Base-by-base conservation (phyloP, 148 eudicot species). In the Polygonum maritimum region DNA sequence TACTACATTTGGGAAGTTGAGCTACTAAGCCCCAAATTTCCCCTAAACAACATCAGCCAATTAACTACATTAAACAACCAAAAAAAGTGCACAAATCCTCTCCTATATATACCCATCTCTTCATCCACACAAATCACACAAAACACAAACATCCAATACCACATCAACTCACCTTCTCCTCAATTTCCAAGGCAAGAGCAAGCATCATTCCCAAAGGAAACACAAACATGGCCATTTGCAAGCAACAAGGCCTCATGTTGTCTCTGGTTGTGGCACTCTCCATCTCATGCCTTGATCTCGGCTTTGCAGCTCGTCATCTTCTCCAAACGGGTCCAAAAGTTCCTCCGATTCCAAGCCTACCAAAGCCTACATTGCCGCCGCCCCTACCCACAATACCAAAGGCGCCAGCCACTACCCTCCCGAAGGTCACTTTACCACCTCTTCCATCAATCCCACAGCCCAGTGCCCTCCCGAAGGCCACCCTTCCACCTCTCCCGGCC, bases 321-420 rank as follows among this genome's bases (percentile, higher is more conserved):
- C 63, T 78, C 72, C 87, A 79, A 74, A 71, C 83, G 3, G 48
- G 74, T 52, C 85, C 83, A 10, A 73, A 82, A 11, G 74, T 80
- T 36, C 80, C 82, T 10, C 48, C 85, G 14, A 0, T 82, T 14
- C 82, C 82, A 13, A 79, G 51, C 2, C 52, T 48, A 39, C 71
- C 78, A 19, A 63, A 76, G 77, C 36, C 79, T 45, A 51, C 79
- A 3, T 5, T 80, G 67, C 79, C 82, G 16, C 77, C 79, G 19
- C 5, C 73, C 48, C 73, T 71, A 0, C 22, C 78, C 48, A 63
- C 12, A 39, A 39, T 39, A 39, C 41, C 41, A 39, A 39, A 4
- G 7, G 7, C 41, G 7, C 41, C 41, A 39, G 4, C 33, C 40
- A 45, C 39, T 31, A 35, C 45, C 49, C 58, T 40, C 77, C 77